Base-by-base conservation (phyloP, 352 stramenopile species). In the Pythium folliculosum region DNA sequence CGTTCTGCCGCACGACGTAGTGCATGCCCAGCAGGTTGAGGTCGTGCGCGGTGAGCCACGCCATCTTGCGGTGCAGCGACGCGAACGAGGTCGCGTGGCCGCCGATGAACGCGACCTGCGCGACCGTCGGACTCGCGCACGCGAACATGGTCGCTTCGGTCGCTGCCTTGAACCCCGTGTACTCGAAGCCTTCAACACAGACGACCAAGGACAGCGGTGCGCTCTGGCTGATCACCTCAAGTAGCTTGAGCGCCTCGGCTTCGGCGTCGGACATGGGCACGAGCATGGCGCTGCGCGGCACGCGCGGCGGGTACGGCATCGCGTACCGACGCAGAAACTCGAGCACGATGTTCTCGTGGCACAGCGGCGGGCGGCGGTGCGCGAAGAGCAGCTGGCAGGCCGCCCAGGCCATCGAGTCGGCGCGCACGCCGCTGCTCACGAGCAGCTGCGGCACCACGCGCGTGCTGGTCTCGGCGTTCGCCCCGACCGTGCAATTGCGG, bases 151-250 rank as follows among this genome's bases (percentile, higher is more conserved):
- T 75, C 0, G 68, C 54, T 52, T 77, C 76, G 35, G 83, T 72
- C 56, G 83, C 73, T 21, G 27, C 32, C 2, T 68, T 71, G 3
- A 61, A 21, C 5, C 71, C 76, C 32, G 61, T 73, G 6, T 59
- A 62, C 32, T 77, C 35, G 38, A 90, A 83, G 5, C 72, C 80
- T 52, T 86, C 78, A 43, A 88, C 77, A 48, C 82, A 90, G 5
- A 81, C 70, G 27, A 83, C 65, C 1, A 55, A 56, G 0, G 63
- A 78, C 7, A 85, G 60, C 7, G 80, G 82, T 1, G 68, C 67
- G 38, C 82, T 88, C 60, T 77, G 77, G 71, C 77, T 80, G 66
- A 90, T 81, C 32, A 90, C 78, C n/a, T 77, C 61, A 0, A 90
- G 62, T 4, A 90, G 52, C 25, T 76, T 64, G 13, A 82, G 63